phyloP scores from a whole-genome alignment of 2,329 filamentous ascomycete species.

The Aureobasidium sp. region DNA sequence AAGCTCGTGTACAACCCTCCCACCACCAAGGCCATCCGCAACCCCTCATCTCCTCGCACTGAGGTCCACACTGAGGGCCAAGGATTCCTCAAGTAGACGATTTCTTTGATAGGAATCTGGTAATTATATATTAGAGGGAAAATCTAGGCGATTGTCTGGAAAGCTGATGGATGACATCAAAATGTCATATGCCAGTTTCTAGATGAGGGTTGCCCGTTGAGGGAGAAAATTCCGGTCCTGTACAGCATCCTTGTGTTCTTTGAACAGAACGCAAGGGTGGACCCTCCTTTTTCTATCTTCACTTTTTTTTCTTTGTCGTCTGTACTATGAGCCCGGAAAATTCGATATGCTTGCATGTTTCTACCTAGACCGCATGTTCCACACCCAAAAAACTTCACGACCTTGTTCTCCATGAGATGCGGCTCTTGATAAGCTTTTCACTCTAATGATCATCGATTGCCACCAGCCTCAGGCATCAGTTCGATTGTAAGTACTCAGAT shows the following conservation, averaged over 20 bases:
- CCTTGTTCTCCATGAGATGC: background rate
- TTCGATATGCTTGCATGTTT: conserved; percentile 15
- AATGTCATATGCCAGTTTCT: background rate
- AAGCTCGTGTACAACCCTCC: conserved; percentile 87
- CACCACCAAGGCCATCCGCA: conserved; percentile 9
- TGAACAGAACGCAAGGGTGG: background rate
- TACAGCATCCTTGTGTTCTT: conserved; percentile 14
- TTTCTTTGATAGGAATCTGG: background rate
- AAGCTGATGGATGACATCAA: conserved; percentile 2
- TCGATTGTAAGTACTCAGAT: background rate
- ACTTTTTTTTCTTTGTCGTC: conserved; percentile 13
- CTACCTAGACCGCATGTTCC: background rate
- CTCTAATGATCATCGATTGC: conserved; percentile 9
- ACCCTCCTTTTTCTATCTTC: conserved; percentile 8
- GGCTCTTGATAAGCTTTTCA: background rate
- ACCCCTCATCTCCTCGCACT: conserved; percentile 15
- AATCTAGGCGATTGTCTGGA: conserved; percentile 1
- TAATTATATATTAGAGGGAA: conserved; percentile 14
- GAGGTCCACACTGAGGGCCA: conserved; percentile 10
- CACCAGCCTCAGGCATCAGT: background rate
- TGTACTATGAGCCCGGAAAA: conserved; percentile 17
- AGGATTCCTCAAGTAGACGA: conserved; percentile 4
- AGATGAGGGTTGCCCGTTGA: background rate
- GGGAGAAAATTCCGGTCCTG: conserved; percentile 13
- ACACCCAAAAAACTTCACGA: background rate